Evolutionary conservation across 192 early-diverging fungal genomes (phyloP).

Genomic region (Coemansia sp.): DNA sequence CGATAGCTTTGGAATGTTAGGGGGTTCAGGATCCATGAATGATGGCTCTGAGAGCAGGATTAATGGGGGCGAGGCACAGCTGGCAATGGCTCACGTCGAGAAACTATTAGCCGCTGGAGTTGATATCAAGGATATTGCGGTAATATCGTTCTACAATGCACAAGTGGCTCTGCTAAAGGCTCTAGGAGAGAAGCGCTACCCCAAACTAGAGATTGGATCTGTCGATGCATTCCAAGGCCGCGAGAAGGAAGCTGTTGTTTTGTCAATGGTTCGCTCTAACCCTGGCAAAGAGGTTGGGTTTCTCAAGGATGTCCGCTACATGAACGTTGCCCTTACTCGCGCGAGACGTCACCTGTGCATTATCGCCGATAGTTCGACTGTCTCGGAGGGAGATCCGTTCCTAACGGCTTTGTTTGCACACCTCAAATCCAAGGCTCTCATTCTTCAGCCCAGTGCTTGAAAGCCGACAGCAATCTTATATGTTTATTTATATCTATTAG

Average conservation of each 20-base stretch:
- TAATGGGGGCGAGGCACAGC: constrained; percentile 71
- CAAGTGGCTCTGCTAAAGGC: constrained; percentile 54
- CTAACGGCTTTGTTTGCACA: not conserved
- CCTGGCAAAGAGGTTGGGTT: constrained; percentile 73
- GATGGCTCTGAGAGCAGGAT: constrained; percentile 45
- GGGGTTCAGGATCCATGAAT: constrained; percentile 4
- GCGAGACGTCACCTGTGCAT: not conserved
- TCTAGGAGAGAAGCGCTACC: constrained; percentile 42
- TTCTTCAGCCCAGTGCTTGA: not conserved
- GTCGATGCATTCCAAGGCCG: constrained; percentile 86
- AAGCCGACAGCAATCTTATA: not conserved
- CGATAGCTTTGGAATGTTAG: not conserved
- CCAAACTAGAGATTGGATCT: constrained; percentile 67
- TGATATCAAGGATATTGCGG: constrained; percentile 62
- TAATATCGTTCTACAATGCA: constrained; percentile 80
- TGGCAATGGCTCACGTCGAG: constrained; percentile 63
- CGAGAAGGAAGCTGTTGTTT: constrained; percentile 81
- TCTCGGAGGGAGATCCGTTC: not conserved
- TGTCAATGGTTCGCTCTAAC: constrained; percentile 81
- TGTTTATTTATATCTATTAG: not conserved
- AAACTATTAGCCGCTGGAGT: constrained; percentile 65
- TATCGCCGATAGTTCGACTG: not conserved
- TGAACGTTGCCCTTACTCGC: constrained; percentile 84
- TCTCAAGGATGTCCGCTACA: constrained; percentile 68
- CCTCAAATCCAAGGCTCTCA: not conserved